Base-by-base conservation (phyloP, 345 rosid genomes). In the Euphorbia peplus region DNA sequence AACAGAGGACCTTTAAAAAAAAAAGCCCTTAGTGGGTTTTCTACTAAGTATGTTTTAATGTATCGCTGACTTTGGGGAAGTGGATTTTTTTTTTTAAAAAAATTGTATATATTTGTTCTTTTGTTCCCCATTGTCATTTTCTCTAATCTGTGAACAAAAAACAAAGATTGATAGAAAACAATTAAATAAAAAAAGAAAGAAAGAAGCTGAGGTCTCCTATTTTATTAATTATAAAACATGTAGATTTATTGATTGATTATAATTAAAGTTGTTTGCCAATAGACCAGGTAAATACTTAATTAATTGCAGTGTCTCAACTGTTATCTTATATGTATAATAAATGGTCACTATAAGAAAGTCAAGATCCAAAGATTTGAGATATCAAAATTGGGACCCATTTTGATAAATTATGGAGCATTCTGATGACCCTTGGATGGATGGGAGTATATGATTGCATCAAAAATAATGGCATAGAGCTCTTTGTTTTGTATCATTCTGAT, bases 11-110 rank as follows among this genome's bases (percentile, higher is more conserved):
- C 78, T 79, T 73, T 51, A 44, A 60, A 30, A 46, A 72, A 70
- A 57, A 16, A 26, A 22, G 14, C 29, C 71, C 60, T 12, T 16
- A 13, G 46, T 63, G 76, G 61, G 71, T 63, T 69, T 41, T 61
- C 60, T 25, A 73, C 73, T 60, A 32, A 32, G 37, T 62, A 1
- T 30, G 75, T 41, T 70, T 56, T 61, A 79, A 78, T 78, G 79
- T 75, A 74, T 60, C 77, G 48, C 81, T 76, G 75, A 79, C 82
- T 69, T 60, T 68, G 74, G 79, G 79, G 79, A 47, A 71, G 73
- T 71, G 79, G 73, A 61, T 65, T 74, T 64, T 73, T 54, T 70
- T 29, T 12, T 3, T 3, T 67, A 47, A 47, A 12, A 18, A 14
- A 47, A 75, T 59, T 78, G 81, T 79, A 76, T 41, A 81, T 77